Evolutionary conservation across 225 moss, liverwort and hornwort genomes (phyloP).

Genomic region (Straminergon stramineum): DNA sequence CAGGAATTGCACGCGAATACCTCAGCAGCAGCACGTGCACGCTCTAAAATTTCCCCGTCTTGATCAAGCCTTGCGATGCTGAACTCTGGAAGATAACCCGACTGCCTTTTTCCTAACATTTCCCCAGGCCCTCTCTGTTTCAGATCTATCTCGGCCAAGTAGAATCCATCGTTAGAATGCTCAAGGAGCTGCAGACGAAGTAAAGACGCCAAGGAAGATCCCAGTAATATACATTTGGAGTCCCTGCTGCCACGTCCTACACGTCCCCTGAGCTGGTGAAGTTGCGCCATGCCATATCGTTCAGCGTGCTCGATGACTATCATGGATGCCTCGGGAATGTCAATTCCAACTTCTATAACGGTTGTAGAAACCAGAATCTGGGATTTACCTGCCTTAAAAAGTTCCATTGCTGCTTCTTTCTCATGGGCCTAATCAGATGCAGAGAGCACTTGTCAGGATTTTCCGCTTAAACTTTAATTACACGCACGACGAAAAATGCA

Average conservation of each 20-base stretch:
- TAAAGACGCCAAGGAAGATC: conserved; percentile 50
- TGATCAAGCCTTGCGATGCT: conserved; percentile 80
- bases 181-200: conserved; percentile 60
- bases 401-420: conserved; percentile 84
- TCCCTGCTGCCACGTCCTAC: conserved; percentile 85
- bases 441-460: background rate
- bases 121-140: conserved; percentile 82
- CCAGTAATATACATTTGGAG: conserved; percentile 83
- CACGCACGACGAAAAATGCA: background rate
- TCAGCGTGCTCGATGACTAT: conserved; percentile 97
- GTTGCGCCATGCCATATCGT: conserved; percentile 96
- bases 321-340: conserved; percentile 98
- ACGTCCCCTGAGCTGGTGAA: conserved; percentile 95
- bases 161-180: conserved; percentile 80
- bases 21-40: conserved; percentile 85
- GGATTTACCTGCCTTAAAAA: conserved; percentile 71
- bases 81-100: conserved; percentile 89
- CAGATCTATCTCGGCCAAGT: conserved; percentile 86
- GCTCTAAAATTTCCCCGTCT: conserved; percentile 75
- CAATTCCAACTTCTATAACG: conserved; percentile 97
- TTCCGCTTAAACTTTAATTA: background rate
- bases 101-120: conserved; percentile 79
- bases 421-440: conserved; percentile 41
- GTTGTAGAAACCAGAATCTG: conserved; percentile 95
- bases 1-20: conserved; percentile 10